Evolutionary conservation across 371 early-diverging fungal species (phyloP).

Genomic region (Mucor saturninus): DNA sequence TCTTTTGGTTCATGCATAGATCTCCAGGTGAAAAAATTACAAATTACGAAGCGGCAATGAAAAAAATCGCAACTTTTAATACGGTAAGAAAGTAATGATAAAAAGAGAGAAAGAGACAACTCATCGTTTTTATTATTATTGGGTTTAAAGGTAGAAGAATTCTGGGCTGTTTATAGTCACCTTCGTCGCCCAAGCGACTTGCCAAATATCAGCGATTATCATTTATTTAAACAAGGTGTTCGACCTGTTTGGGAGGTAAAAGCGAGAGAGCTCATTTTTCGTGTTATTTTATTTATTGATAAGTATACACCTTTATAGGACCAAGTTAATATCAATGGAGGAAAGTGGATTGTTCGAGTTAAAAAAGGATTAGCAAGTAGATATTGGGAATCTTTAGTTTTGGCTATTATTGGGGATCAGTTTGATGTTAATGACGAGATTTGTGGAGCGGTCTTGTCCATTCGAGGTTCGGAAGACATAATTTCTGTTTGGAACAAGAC

Average conservation of each 20-base stretch:
- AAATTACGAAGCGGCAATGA: constrained; percentile 89
- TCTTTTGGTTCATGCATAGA: constrained; percentile 93
- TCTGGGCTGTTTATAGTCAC: constrained; percentile 91
- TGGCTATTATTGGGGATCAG: constrained; percentile 93
- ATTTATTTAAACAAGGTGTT: constrained; percentile 94
- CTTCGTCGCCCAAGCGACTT: constrained; percentile 87
- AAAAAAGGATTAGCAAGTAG: constrained; percentile 93
- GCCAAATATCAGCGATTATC: constrained; percentile 91
- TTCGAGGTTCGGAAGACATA: constrained; percentile 93
- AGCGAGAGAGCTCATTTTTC: too few species aligned
- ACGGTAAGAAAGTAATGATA: constrained; percentile 59
- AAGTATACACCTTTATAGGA: constrained; percentile 54
- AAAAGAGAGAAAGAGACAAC: too few species aligned
- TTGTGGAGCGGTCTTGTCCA: constrained; percentile 95
- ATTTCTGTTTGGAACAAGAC: constrained; percentile 94
- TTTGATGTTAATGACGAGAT: constrained; percentile 91
- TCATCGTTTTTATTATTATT: too few species aligned
- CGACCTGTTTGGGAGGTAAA: constrained; percentile 96
- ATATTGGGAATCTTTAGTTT: constrained; percentile 92
- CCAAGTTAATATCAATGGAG: constrained; percentile 88
- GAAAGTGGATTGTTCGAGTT: constrained; percentile 97
- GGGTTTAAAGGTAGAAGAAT: constrained; percentile 79
- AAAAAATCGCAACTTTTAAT: constrained; percentile 80
- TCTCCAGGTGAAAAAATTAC: constrained; percentile 83
- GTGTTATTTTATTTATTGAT: not conserved